A percentile compares a stretch with the other conserved stretches of the same genome.
These are phyloP conservation scores for Epichloe hybrida DNA, from an alignment of 2,329 filamentous ascomycete genomes.

Conservation along the genomic window DNA sequence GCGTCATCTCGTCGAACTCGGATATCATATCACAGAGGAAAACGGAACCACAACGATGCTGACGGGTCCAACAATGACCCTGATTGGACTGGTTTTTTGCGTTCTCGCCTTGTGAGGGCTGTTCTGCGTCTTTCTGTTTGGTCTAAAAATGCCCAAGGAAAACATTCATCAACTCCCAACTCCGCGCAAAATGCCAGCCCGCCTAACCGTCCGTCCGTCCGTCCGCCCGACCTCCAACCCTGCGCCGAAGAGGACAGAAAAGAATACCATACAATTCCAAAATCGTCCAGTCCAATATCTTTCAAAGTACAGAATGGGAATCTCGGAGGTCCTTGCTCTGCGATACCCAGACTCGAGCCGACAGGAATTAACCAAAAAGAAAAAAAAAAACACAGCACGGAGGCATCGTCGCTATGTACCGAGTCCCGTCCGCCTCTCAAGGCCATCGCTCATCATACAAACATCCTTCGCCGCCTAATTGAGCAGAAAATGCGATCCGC, in stretches of 20 bases:
- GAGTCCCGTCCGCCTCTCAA: background rate
- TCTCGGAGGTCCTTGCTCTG: background rate
- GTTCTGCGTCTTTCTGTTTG: slow-evolving; percentile 2
- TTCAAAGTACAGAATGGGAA: background rate
- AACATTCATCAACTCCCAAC: slow-evolving; percentile 17
- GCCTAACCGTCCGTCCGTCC: slow-evolving; percentile 5
- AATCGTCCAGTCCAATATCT: background rate
- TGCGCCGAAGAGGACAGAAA: background rate
- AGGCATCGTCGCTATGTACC: slow-evolving; percentile 3
- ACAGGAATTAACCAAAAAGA: background rate
- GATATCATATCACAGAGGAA: background rate
- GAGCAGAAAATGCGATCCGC: background rate
- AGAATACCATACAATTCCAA: slow-evolving; percentile 7
- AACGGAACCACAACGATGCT: background rate
- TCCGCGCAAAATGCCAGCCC: slow-evolving; percentile 22
- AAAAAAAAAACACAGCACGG: background rate
- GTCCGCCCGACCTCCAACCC: background rate
- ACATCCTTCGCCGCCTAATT: slow-evolving; percentile 1
- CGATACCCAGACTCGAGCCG: background rate
- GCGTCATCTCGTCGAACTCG: background rate
- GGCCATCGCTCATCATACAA: slow-evolving; percentile 11
- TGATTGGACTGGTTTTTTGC: slow-evolving; percentile 4
- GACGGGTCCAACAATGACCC: background rate
- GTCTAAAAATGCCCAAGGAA: background rate
- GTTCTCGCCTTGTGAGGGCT: slow-evolving; percentile 10